These are phyloP conservation scores for Orobanche coerulescens DNA, from an alignment of 257 asterid species.

Conservation along the genomic window DNA sequence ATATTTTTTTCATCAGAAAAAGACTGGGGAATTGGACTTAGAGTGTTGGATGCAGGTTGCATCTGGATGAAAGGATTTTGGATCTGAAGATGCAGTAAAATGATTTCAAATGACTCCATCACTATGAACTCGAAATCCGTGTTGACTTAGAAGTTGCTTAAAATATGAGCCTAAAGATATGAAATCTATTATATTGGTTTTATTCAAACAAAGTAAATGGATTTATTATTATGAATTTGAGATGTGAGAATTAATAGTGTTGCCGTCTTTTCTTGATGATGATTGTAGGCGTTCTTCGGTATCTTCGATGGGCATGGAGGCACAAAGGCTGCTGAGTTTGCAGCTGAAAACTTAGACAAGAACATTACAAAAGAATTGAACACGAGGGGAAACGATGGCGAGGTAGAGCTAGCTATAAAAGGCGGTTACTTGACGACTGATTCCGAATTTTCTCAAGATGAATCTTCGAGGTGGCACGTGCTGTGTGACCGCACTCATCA, in stretches of 20 bases:
- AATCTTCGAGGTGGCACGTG: conserved; percentile 68
- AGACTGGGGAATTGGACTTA: no score
- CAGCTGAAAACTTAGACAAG: conserved; percentile 48
- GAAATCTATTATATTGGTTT: background rate
- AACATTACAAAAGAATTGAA: conserved; percentile 44
- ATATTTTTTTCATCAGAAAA: background rate
- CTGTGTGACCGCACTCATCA: conserved; percentile 68
- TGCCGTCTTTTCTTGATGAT: background rate
- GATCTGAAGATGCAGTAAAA: no score
- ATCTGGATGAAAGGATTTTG: no score
- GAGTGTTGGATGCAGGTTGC: no score
- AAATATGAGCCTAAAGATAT: background rate
- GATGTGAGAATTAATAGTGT: background rate
- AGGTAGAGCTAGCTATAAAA: conserved; percentile 39
- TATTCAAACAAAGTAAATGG: background rate
- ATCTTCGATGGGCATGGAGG: conserved; percentile 83
- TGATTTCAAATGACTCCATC: no score
- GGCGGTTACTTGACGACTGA: conserved; percentile 66
- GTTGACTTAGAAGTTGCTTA: no score
- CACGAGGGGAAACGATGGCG: conserved; percentile 21
- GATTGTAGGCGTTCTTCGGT: conserved; percentile 56
- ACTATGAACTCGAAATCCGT: no score
- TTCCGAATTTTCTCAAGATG: conserved; percentile 47
- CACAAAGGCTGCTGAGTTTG: conserved; percentile 67
- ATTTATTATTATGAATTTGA: background rate